Percentiles rank a stretch among this genome's conserved stretches.
Conservation (phyloP, 2,329 filamentous ascomycete genomes). For the Colletotrichum sp. region DNA sequence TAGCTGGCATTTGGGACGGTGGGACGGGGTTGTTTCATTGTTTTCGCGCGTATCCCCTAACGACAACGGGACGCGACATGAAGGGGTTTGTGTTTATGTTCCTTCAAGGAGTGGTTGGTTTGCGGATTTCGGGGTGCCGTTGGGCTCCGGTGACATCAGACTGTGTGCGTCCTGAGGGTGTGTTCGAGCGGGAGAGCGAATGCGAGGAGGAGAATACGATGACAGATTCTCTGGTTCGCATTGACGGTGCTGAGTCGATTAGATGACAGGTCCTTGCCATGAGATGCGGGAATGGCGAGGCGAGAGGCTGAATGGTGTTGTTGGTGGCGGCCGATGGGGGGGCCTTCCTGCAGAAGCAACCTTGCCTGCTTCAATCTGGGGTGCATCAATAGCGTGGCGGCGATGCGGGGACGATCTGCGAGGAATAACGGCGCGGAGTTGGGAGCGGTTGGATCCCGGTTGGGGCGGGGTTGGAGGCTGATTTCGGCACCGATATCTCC, state of each 20-base stretch:
- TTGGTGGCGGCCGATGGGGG: neutral
- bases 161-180: neutral
- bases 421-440: neutral
- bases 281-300: neutral
- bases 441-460: neutral
- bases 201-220: neutral
- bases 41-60: neutral
- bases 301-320: neutral
- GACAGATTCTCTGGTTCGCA: neutral
- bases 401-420: neutral
- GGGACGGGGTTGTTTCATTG: conserved; percentile 6
- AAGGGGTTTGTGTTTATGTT: neutral
- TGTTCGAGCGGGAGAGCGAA: neutral
- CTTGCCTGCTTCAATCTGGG: neutral
- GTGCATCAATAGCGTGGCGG: neutral
- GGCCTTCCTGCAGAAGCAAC: neutral
- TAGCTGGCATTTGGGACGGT: conserved; percentile 6
- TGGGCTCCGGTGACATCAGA: neutral
- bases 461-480: neutral
- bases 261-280: neutral
- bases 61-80: neutral
- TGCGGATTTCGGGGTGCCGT: conserved; percentile 3
- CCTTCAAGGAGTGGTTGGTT: neutral
- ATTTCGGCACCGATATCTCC: neutral
- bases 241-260: neutral